These are phyloP conservation scores for Xylaria nigripes DNA, from an alignment of 495 filamentous ascomycete genomes.

Conservation along the genomic window DNA sequence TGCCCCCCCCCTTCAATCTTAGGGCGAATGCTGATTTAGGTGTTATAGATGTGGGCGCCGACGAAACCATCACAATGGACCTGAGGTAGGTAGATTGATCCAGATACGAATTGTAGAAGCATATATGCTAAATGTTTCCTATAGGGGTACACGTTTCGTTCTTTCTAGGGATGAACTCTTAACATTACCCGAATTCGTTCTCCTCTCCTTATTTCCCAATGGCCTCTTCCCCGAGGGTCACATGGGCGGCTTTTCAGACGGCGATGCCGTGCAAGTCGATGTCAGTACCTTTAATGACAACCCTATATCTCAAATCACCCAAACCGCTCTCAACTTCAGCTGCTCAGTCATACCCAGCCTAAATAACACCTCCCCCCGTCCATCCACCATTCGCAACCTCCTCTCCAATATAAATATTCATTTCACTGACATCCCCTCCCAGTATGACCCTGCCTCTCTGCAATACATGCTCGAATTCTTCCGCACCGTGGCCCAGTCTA, in stretches of 20 bases:
- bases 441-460: conserved; percentile 94
- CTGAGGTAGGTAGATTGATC: conserved; percentile 66
- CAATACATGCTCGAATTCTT: conserved; percentile 99
- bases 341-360: conserved; percentile 17
- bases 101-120: not conserved
- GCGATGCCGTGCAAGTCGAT: conserved; percentile 93
- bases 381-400: conserved; percentile 28
- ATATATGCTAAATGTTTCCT: conserved; percentile 22
- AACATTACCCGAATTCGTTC: conserved; percentile 92
- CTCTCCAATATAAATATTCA: conserved; percentile 43
- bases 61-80: conserved; percentile 94
- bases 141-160: conserved; percentile 83
- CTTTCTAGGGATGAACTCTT: conserved; percentile 91
- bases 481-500: conserved; percentile 86
- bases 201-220: conserved; percentile 98
- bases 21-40: conserved; percentile 6
- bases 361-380: conserved; percentile 17
- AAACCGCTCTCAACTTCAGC: conserved; percentile 12
- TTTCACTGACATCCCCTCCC: conserved; percentile 48
- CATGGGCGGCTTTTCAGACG: conserved; percentile 81
- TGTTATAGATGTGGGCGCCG: conserved; percentile 65
- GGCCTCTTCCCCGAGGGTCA: conserved; percentile 96
- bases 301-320: conserved; percentile 15
- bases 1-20: not conserved
- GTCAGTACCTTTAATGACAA: conserved; percentile 49